phyloP scores from a whole-genome alignment of 2,329 filamentous ascomycete genomes.

The Pseudogymnoascus sp. region DNA sequence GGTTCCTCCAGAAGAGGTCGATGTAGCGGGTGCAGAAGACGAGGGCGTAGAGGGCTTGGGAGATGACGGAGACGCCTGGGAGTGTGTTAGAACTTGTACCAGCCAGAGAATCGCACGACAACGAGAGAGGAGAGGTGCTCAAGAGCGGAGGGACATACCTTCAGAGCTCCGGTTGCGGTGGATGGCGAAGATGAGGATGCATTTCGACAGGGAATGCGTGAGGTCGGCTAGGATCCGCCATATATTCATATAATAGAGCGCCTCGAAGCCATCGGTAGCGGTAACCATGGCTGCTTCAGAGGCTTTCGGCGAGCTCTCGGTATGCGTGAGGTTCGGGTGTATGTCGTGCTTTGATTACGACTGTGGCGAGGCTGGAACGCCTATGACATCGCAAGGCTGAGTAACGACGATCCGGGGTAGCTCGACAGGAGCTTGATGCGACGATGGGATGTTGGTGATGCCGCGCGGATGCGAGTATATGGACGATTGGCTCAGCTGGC shows the following conservation, averaged over 20 bases:
- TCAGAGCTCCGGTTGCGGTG: constrained; percentile 82
- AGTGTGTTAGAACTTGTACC: not conserved
- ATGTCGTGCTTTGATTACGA: constrained; percentile 2
- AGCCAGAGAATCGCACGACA: too few species aligned
- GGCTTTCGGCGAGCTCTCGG: not conserved
- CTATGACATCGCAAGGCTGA: constrained; percentile 6
- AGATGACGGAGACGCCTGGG: constrained; percentile 79
- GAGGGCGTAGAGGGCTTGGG: constrained; percentile 75
- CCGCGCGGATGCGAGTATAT: not conserved
- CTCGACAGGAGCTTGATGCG: not conserved
- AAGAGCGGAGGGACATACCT: constrained; percentile 39
- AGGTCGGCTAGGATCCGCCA: constrained; percentile 78
- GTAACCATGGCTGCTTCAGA: not conserved
- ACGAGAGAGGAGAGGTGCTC: too few species aligned
- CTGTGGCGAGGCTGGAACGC: constrained; percentile 1
- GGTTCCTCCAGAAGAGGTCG: constrained; percentile 55
- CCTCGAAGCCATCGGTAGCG: not conserved
- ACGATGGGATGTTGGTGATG: not conserved
- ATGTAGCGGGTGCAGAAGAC: constrained; percentile 86
- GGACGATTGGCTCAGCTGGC: not conserved
- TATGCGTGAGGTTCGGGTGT: not conserved
- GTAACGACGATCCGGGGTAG: not conserved
- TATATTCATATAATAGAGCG: constrained; percentile 20
- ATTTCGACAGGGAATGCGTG: constrained; percentile 78
- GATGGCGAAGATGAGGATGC: constrained; percentile 84